phyloP scores from a whole-genome alignment of 2,329 filamentous ascomycete species.

The Colletotrichum cereale region DNA sequence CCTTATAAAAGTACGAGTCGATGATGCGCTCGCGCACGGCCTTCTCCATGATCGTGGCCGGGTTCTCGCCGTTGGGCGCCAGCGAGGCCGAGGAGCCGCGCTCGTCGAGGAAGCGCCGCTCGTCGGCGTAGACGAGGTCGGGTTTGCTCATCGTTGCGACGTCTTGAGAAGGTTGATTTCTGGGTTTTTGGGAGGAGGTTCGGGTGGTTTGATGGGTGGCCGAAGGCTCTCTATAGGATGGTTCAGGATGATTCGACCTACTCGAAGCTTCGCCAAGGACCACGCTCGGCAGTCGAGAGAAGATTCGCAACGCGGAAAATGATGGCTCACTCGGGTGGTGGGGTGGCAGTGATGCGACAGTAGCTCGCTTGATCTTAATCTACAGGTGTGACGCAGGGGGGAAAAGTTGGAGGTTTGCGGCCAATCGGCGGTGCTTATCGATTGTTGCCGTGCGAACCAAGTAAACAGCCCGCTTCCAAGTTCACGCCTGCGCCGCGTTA shows the following conservation, averaged over 20 bases:
- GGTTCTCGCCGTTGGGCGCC: conserved; percentile 89
- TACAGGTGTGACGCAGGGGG: conserved; percentile 12
- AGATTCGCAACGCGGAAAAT: not conserved
- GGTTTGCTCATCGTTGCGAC: conserved; percentile 52
- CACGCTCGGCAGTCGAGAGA: conserved; percentile 30
- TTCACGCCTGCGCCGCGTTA: conserved; percentile 20
- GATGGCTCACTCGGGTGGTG: conserved; percentile 5
- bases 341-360: not conserved
- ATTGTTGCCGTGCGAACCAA: conserved; percentile 59
- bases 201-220: conserved; percentile 39
- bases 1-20: conserved; percentile 97
- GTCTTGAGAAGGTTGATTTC: conserved; percentile 27
- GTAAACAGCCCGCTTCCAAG: conserved; percentile 40
- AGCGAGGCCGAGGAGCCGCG: conserved; percentile 83
- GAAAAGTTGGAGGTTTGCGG: conserved; percentile 30
- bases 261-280: conserved; percentile 9
- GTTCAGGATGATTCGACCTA: conserved; percentile 35
- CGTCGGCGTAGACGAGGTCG: conserved; percentile 80
- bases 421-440: conserved; percentile 51
- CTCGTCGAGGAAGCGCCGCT: conserved; percentile 86
- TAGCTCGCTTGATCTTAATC: not conserved
- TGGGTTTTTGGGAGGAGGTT: conserved; percentile 17
- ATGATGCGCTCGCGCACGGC: conserved; percentile 95
- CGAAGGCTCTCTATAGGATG: not conserved
- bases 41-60: conserved; percentile 95